A percentile compares a stretch with the other conserved stretches of the same genome.
Conservation (phyloP, 257 asterid species). For the Coffea canephora region DNA sequence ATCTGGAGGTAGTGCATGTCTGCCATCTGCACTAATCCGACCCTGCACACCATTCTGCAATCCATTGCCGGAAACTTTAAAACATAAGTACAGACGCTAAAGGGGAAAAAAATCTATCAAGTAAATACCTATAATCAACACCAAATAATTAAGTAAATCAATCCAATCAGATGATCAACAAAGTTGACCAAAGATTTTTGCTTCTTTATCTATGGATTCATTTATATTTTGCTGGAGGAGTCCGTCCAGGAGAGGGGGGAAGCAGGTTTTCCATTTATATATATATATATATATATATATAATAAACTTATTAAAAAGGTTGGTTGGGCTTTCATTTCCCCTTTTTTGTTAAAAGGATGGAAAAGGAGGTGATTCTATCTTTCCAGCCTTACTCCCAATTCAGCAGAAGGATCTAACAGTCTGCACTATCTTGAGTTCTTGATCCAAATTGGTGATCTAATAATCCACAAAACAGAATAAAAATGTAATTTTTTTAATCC, state of each 20-base stretch:
- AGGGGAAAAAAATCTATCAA: background rate
- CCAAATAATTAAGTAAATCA: background rate
- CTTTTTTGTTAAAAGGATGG: background rate
- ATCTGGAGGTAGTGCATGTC: conserved; percentile 42
- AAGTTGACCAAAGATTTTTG: background rate
- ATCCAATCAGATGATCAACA: background rate
- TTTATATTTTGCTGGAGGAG: background rate
- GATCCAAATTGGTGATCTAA: background rate
- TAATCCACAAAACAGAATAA: background rate
- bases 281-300: too few species aligned
- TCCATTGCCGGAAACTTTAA: conserved; percentile 13
- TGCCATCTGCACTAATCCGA: conserved; percentile 21
- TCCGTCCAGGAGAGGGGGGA: too few species aligned
- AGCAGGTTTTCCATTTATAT: too few species aligned
- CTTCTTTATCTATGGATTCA: background rate
- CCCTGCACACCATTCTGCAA: conserved; percentile 65
- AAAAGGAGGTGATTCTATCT: background rate
- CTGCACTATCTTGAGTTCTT: background rate
- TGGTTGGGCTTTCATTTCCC: background rate
- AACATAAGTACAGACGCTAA: background rate
- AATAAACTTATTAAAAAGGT: background rate
- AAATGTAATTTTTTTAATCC: background rate
- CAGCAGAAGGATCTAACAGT: background rate
- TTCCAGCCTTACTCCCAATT: background rate
- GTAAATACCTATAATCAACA: background rate